phyloP scores from a whole-genome alignment of 345 rosid genomes.

The Syzygium oleosum region DNA sequence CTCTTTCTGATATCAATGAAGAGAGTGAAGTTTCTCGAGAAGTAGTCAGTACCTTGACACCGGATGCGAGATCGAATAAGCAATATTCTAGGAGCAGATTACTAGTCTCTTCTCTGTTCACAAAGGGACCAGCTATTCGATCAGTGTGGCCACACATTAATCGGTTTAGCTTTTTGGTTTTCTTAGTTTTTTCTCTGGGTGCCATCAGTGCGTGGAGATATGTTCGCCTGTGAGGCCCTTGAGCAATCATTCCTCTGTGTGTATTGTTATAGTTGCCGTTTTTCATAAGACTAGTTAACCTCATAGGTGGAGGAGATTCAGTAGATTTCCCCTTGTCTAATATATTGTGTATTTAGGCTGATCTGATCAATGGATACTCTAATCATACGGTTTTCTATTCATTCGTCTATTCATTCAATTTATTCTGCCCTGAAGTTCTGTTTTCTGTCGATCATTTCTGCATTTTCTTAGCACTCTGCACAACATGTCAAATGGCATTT shows the following conservation, averaged over 20 bases:
- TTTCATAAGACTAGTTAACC: background rate
- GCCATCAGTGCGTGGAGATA: background rate
- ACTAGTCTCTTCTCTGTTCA: background rate
- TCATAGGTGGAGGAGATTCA: background rate
- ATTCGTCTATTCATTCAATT: background rate
- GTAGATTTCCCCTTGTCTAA: background rate
- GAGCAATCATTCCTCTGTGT: background rate
- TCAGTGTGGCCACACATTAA: background rate
- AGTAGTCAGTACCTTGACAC: background rate
- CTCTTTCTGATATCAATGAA: background rate
- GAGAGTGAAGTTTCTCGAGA: slow-evolving; percentile 5
- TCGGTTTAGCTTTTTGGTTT: background rate
- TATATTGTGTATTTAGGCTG: background rate
- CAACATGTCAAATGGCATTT: background rate
- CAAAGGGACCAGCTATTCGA: background rate
- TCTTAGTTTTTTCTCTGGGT: slow-evolving; percentile 5
- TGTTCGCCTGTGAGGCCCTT: background rate
- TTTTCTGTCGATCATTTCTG: background rate
- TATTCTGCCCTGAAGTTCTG: background rate
- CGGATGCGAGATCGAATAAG: background rate
- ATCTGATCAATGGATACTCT: background rate
- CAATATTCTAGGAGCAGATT: background rate
- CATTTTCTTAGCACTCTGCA: background rate
- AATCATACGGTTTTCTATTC: background rate
- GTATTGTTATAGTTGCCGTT: background rate